phyloP scores from a whole-genome alignment of 352 stramenopile genomes.

The Phytophthora kernoviae region DNA sequence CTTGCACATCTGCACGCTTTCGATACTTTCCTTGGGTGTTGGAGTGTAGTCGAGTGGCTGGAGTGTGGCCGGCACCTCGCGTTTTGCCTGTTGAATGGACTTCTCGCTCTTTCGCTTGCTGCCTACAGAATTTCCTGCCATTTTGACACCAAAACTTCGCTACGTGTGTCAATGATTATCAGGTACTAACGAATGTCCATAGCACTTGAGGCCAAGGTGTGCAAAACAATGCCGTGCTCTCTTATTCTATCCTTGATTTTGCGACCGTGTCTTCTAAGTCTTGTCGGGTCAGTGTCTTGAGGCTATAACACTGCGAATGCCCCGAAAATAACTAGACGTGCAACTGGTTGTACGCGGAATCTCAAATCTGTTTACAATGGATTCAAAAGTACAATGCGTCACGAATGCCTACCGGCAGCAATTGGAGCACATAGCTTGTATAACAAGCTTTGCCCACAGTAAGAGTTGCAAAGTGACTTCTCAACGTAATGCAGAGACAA shows the following conservation, averaged over 20 bases:
- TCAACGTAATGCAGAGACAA: no score
- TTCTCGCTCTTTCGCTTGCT: conserved; percentile 54
- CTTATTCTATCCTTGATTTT: conserved; percentile 14
- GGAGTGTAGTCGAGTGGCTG: conserved; percentile 74
- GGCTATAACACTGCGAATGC: neutral
- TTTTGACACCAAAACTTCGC: conserved; percentile 16
- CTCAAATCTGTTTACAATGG: no score
- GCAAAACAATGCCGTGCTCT: no score
- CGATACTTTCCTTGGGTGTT: conserved; percentile 58
- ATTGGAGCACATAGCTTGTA: no score
- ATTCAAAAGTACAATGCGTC: no score
- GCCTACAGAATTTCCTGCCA: conserved; percentile 26
- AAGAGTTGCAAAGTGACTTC: no score
- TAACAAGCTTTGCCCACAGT: no score
- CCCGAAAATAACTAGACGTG: no score
- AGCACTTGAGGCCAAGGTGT: no score
- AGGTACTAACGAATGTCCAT: conserved; percentile 5
- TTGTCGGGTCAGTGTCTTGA: conserved; percentile 17
- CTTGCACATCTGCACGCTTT: conserved; percentile 64
- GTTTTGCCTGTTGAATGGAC: conserved; percentile 31
- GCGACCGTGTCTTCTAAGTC: conserved; percentile 13
- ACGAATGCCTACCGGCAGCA: no score
- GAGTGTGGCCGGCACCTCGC: conserved; percentile 49
- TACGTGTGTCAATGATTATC: conserved; percentile 1
- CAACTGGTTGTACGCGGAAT: no score